Percentiles rank a stretch among this genome's conserved stretches.
phyloP scores from a whole-genome alignment of 106 monocot genomes.

The Dioscorea dumetorum region DNA sequence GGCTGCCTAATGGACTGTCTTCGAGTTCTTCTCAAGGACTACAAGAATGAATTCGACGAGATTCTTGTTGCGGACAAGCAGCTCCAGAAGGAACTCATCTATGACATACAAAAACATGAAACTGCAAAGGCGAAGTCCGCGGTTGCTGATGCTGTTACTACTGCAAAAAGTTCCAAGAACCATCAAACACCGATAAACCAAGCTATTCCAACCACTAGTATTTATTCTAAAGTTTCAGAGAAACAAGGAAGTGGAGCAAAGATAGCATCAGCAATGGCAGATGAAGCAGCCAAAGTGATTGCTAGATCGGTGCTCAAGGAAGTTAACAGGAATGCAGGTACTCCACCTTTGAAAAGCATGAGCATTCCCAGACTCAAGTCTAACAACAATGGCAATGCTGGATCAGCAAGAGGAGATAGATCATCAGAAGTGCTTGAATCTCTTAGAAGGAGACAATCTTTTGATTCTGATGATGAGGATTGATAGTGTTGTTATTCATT shows the following conservation, averaged over 20 bases:
- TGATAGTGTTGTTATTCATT: neutral
- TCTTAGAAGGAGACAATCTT: slow-evolving; percentile 31
- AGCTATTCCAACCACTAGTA: neutral
- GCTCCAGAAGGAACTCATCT: slow-evolving; percentile 88
- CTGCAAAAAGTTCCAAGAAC: slow-evolving; percentile 9
- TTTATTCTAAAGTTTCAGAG: slow-evolving; percentile 27
- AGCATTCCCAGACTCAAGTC: slow-evolving; percentile 57
- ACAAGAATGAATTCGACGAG: slow-evolving; percentile 91
- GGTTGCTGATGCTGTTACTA: slow-evolving; percentile 24
- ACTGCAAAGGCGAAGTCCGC: slow-evolving; percentile 38
- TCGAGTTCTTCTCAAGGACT: slow-evolving; percentile 72
- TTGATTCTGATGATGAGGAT: slow-evolving; percentile 50
- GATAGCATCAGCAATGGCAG: slow-evolving; percentile 38
- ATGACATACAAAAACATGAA: slow-evolving; percentile 88
- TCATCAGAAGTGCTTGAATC: slow-evolving; percentile 35
- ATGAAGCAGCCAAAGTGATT: slow-evolving; percentile 37
- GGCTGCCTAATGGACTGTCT: slow-evolving; percentile 93
- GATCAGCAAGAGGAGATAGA: neutral
- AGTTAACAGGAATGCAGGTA: slow-evolving; percentile 25
- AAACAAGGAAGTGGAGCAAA: slow-evolving; percentile 27
- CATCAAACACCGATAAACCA: slow-evolving; percentile 15
- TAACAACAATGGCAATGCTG: neutral
- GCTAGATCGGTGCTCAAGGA: slow-evolving; percentile 63
- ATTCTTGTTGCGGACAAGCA: slow-evolving; percentile 91
- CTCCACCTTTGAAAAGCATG: slow-evolving; percentile 44